A percentile compares a stretch with the other conserved stretches of the same genome.
Conservation (phyloP, 169 alveolate species). For the Plasmodium inui region DNA sequence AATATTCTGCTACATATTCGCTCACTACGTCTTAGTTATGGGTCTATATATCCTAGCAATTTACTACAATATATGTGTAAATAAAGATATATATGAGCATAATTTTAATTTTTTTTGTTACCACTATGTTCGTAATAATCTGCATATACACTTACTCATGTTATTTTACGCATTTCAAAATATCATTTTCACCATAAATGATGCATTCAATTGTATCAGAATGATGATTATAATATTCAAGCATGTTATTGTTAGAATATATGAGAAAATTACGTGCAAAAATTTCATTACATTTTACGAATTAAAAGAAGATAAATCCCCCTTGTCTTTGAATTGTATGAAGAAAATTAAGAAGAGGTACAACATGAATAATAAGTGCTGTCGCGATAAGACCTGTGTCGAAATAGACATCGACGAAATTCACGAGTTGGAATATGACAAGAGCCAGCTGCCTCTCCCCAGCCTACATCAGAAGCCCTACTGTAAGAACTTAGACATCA, state of each 20-base stretch:
- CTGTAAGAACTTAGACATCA: constrained; percentile 57
- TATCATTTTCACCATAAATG: constrained; percentile 59
- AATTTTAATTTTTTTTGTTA: constrained; percentile 65
- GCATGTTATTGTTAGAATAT: constrained; percentile 42
- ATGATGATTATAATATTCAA: constrained; percentile 37
- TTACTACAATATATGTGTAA: constrained; percentile 42
- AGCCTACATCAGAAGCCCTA: constrained; percentile 30
- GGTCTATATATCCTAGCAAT: constrained; percentile 55
- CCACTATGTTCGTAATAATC: constrained; percentile 58
- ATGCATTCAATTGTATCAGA: constrained; percentile 52
- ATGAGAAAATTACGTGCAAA: constrained; percentile 71
- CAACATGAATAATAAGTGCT: constrained; percentile 32
- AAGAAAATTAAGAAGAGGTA: constrained; percentile 34
- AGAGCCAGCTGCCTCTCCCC: constrained; percentile 17
- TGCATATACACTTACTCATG: constrained; percentile 66
- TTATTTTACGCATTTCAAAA: constrained; percentile 61
- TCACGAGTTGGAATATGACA: constrained; percentile 51
- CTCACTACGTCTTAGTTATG: constrained; percentile 69
- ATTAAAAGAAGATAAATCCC: constrained; percentile 64
- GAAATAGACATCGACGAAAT: constrained; percentile 67
- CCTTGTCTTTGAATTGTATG: constrained; percentile 42
- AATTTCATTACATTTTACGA: constrained; percentile 67
- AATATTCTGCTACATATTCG: constrained; percentile 66
- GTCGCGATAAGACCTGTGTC: constrained; percentile 66
- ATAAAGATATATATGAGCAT: constrained; percentile 42